Evolutionary conservation across 2,329 filamentous ascomycete genomes (phyloP), one percentile per base, ranked within the genome.

Genomic region (Rhexocercosporidium sp.): DNA sequence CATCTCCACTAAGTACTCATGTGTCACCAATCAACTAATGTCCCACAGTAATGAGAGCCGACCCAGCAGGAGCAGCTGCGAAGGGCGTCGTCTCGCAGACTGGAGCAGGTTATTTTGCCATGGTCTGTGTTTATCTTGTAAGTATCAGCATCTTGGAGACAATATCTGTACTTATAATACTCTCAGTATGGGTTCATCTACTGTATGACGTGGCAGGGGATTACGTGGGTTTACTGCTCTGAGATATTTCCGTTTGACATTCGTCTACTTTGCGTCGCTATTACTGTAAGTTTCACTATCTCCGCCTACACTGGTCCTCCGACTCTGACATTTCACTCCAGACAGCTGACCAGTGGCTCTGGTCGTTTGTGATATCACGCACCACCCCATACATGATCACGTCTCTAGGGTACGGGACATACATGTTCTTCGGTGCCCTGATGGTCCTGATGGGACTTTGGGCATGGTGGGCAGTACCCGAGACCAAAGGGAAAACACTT

Each of bases 371-470:
- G 31, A 72, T 77, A 8, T 69, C 69, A 14, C 69, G 72, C 29
- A 69, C 70, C 8, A 69, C 70, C 3, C 75, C 75, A 8, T 75
- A 75, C 46, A 77, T 77, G 76, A 81, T 90, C 9, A 79, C 46
- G 3, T 53, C 57, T 18, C 62, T 75, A 25, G 67, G 74, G 16
- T 82, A 79, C 68, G 81, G 81, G n/a, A 80, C 81, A 3, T 83
- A 81, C 72, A 81, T 83, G 70, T 81, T 83, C 73, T 83, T 83
- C 70, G 81, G 78, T 6, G 74, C 77, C 0, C 72, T 82, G 34
- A 80, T 80, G 70, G 74, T 82, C 41, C 69, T 76, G 14, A 77
- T 79, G 18, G 74, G 78, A 41, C 70, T 80, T 64, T 83, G 78
- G 67, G 78, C 80, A 11, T 81, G 76, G 68, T 80, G 81, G 72